A percentile compares a stretch with the other conserved stretches of the same genome.
Evolutionary conservation across 1,284 basidiomycete genomes (phyloP).

Genomic region (Bjerkandera adusta): DNA sequence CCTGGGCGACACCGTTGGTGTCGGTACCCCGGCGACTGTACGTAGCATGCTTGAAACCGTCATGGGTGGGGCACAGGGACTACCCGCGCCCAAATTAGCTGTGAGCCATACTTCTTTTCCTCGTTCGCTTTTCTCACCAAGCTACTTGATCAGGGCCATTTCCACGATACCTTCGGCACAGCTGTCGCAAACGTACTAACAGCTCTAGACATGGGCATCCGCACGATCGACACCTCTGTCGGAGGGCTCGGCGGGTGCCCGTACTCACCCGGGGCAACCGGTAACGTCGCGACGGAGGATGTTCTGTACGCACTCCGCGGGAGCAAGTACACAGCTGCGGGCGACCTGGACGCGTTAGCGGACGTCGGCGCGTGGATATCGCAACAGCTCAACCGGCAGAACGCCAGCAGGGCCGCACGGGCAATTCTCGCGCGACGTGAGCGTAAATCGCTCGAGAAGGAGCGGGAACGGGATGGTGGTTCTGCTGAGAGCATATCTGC

Average conservation of each 20-base stretch:
- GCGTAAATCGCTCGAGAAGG: slow-evolving; percentile 34
- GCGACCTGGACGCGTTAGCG: slow-evolving; percentile 61
- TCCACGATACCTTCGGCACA: slow-evolving; percentile 91
- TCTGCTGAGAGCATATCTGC: slow-evolving; percentile 6
- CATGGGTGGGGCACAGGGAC: slow-evolving; percentile 39
- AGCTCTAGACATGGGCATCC: slow-evolving; percentile 63
- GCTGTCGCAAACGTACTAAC: slow-evolving; percentile 72
- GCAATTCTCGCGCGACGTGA: slow-evolving; percentile 64
- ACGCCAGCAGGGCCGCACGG: slow-evolving; percentile 77
- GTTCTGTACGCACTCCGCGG: slow-evolving; percentile 82
- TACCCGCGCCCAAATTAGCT: slow-evolving; percentile 67
- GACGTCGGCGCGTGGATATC: slow-evolving; percentile 84
- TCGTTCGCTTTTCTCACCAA: not conserved
- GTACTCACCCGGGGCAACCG: slow-evolving; percentile 92
- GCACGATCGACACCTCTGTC: slow-evolving; percentile 73
- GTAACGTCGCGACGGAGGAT: slow-evolving; percentile 92
- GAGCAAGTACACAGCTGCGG: slow-evolving; percentile 67
- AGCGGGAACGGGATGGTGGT: slow-evolving; percentile 21
- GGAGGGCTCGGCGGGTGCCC: slow-evolving; percentile 93
- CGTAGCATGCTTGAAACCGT: slow-evolving; percentile 70
- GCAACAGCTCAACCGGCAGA: slow-evolving; percentile 61
- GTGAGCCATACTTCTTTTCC: slow-evolving; percentile 41
- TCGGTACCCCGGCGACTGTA: slow-evolving; percentile 75
- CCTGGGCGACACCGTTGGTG: slow-evolving; percentile 90
- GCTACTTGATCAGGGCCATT: slow-evolving; percentile 25